A percentile compares a stretch with the other conserved stretches of the same genome.
phyloP scores from a whole-genome alignment of 2,329 filamentous ascomycete genomes.

The Penicillium polonicum region DNA sequence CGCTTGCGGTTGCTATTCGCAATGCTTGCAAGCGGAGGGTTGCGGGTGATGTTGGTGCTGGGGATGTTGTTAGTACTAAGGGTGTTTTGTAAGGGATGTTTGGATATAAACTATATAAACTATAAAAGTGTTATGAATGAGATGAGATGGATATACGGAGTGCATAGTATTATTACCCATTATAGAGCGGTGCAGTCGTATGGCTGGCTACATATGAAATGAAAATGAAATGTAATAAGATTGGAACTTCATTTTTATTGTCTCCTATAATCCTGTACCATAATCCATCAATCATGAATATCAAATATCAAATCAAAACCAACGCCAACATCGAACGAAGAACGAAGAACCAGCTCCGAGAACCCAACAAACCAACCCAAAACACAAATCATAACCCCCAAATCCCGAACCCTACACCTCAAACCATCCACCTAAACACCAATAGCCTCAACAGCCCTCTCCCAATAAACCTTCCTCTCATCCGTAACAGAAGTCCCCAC shows the following conservation, averaged over 20 bases:
- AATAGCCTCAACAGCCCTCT: slow-evolving; percentile 46
- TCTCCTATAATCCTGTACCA: neutral
- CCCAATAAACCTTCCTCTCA: slow-evolving; percentile 53
- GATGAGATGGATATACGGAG: slow-evolving; percentile 3
- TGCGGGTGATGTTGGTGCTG: slow-evolving; percentile 77
- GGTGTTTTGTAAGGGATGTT: slow-evolving; percentile 65
- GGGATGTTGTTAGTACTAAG: slow-evolving; percentile 94
- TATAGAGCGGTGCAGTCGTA: neutral
- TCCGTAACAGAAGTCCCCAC: slow-evolving; percentile 51
- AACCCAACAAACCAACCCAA: neutral
- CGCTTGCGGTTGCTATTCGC: slow-evolving; percentile 80
- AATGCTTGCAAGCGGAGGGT: slow-evolving; percentile 72
- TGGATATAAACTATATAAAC: neutral
- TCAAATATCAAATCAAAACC: neutral
- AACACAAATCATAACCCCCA: neutral
- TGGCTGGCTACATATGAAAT: neutral
- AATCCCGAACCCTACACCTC: slow-evolving; percentile 23
- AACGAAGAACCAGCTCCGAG: slow-evolving; percentile 17
- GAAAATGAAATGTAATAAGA: neutral
- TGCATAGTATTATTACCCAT: neutral
- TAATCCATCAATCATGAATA: neutral
- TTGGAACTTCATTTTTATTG: neutral
- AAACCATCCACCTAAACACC: slow-evolving; percentile 21
- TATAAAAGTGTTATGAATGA: slow-evolving; percentile 4
- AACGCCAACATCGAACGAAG: slow-evolving; percentile 7